A percentile compares a stretch with the other conserved stretches of the same genome.
phyloP scores from a whole-genome alignment of 2,329 filamentous ascomycete genomes.

The Talaromyces piceae region DNA sequence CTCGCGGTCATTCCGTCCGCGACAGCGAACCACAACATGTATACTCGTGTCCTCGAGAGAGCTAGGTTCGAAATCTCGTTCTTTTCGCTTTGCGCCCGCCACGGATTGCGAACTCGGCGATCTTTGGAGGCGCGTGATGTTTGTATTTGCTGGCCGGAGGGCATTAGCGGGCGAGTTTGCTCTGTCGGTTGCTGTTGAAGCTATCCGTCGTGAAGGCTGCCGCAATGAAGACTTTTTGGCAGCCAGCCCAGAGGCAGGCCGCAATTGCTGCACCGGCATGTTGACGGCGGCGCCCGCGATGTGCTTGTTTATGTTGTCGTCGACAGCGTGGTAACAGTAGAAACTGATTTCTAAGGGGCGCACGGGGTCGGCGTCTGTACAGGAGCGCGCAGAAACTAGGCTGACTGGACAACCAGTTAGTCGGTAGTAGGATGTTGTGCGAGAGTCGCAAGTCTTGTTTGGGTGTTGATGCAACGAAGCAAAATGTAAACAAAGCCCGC shows the following conservation, averaged over 20 bases:
- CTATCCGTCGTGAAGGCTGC: slow-evolving; percentile 46
- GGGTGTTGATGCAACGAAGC: slow-evolving; percentile 15
- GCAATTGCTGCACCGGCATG: slow-evolving; percentile 48
- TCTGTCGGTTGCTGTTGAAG: slow-evolving; percentile 46
- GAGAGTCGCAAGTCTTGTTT: slow-evolving; percentile 7
- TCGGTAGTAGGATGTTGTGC: too few relatives aligned
- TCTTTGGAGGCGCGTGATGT: slow-evolving; percentile 29
- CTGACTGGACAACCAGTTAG: too few relatives aligned
- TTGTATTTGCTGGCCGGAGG: slow-evolving; percentile 48
- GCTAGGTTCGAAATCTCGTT: slow-evolving; percentile 70
- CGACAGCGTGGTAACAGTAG: neutral
- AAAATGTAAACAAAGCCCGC: slow-evolving; percentile 27
- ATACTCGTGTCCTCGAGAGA: slow-evolving; percentile 84
- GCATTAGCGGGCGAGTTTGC: slow-evolving; percentile 65
- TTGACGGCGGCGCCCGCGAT: slow-evolving; percentile 4
- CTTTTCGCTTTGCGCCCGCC: slow-evolving; percentile 70
- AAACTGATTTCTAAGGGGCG: too few relatives aligned
- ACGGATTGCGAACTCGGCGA: slow-evolving; percentile 43
- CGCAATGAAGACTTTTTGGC: slow-evolving; percentile 45
- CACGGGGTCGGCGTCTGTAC: neutral
- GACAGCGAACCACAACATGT: slow-evolving; percentile 90
- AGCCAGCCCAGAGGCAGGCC: slow-evolving; percentile 42
- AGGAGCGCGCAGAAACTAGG: neutral
- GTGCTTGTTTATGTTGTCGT: neutral
- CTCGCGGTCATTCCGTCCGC: slow-evolving; percentile 87